phyloP scores from a whole-genome alignment of 352 stramenopile species.

The Pythium dissimile region DNA sequence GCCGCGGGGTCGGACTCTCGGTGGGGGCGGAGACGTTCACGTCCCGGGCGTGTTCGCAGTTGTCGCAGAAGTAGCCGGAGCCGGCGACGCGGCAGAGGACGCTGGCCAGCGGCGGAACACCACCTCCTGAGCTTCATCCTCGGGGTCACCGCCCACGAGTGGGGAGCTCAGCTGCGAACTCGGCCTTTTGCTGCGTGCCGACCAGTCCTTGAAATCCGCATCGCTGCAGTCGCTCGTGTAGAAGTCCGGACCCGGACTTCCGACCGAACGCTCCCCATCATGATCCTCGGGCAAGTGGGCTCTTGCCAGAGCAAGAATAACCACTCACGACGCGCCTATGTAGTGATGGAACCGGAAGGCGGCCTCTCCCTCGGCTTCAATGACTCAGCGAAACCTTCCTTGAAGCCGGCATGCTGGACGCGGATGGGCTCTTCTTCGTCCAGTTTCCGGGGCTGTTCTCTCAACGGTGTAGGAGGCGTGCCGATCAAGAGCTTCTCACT shows the following conservation, averaged over 20 bases:
- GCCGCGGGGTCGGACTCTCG: too few species aligned
- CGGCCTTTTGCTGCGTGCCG: background rate
- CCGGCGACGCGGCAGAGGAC: too few species aligned
- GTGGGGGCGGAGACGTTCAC: too few species aligned
- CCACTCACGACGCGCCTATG: background rate
- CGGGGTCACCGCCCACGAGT: too few species aligned
- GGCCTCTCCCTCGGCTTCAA: background rate
- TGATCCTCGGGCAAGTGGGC: background rate
- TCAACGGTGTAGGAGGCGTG: background rate
- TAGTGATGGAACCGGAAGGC: conserved; percentile 4
- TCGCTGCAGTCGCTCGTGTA: background rate
- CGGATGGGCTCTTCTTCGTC: background rate
- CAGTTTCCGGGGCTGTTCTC: background rate
- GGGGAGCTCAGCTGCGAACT: background rate
- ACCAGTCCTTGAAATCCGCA: background rate
- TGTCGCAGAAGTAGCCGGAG: too few species aligned
- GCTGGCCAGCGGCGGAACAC: too few species aligned
- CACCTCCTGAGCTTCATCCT: too few species aligned
- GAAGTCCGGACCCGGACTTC: background rate
- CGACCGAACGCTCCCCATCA: background rate
- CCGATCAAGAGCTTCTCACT: background rate
- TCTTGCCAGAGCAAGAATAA: background rate
- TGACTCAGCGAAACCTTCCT: background rate
- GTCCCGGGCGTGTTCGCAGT: too few species aligned
- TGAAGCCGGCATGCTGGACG: background rate